phyloP scores from a whole-genome alignment of 225 moss, liverwort and hornwort genomes.

The Anthoceros angustus region DNA sequence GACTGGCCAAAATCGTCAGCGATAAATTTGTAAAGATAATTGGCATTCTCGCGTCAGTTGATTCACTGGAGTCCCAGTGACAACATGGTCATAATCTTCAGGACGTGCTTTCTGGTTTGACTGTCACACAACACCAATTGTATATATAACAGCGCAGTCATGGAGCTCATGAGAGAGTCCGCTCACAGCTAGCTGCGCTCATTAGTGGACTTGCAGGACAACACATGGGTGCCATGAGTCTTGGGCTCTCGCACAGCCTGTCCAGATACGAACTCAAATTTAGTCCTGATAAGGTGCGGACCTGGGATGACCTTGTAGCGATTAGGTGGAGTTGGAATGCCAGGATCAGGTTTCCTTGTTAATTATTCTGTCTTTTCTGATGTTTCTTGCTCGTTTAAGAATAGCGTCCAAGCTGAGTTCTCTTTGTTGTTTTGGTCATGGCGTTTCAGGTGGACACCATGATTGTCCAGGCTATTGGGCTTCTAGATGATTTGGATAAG shows the following conservation, averaged over 20 bases:
- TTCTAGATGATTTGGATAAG: conserved; percentile 80
- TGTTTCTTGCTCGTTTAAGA: too few species aligned
- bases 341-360: too few species aligned
- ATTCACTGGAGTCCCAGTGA: neutral
- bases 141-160: conserved; percentile 47
- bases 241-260: conserved; percentile 76
- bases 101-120: neutral
- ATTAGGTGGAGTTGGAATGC: too few species aligned
- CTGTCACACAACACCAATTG: conserved; percentile 45
- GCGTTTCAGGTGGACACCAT: conserved; percentile 52
- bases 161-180: conserved; percentile 73
- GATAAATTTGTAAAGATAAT: conserved; percentile 42
- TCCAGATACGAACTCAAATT: conserved; percentile 84
- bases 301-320: too few species aligned
- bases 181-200: conserved; percentile 56
- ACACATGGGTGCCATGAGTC: conserved; percentile 78
- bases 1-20: conserved; percentile 66
- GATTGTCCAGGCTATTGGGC: conserved; percentile 83
- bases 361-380: too few species aligned
- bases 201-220: conserved; percentile 61
- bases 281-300: conserved; percentile 53
- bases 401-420: too few species aligned
- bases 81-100: neutral
- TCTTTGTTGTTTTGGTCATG: neutral
- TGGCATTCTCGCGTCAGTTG: neutral